Percentiles rank a stretch among this genome's conserved stretches.
These are phyloP conservation scores for Fusarium subtropicale DNA, from an alignment of 2,329 filamentous ascomycete genomes.

Conservation along the genomic window DNA sequence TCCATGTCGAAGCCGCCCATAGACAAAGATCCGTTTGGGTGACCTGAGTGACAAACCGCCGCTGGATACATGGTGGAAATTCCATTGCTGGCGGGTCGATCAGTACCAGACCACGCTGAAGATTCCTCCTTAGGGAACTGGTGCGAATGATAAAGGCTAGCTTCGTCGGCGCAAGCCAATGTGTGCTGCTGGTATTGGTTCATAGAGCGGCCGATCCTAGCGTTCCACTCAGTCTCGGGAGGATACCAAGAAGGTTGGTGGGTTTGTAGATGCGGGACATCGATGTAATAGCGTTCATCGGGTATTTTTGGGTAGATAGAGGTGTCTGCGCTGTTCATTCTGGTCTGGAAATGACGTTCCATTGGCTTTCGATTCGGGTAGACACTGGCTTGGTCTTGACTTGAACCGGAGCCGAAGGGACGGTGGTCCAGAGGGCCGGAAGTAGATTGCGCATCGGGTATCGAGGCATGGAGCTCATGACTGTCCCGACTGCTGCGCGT, in stretches of 20 bases:
- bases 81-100: neutral
- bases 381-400: constrained; percentile 5
- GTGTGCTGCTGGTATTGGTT: constrained; percentile 25
- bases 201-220: constrained; percentile 23
- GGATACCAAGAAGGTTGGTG: constrained; percentile 27
- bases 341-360: neutral
- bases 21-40: constrained; percentile 6
- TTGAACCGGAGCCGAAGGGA: neutral
- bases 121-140: constrained; percentile 7
- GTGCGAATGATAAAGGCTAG: neutral
- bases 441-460: constrained; percentile 5
- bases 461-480: neutral
- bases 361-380: constrained; percentile 8
- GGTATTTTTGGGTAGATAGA: neutral
- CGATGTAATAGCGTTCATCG: neutral
- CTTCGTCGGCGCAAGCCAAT: constrained; percentile 1
- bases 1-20: neutral
- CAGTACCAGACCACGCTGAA: constrained; percentile 5
- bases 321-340: constrained; percentile 1
- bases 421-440: neutral
- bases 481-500: constrained; percentile 3
- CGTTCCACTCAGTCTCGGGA: constrained; percentile 19
- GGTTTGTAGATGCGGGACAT: constrained; percentile 12
- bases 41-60: neutral
- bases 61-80: neutral